Evolutionary conservation across 768 basidiomycete species (phyloP), one percentile per base, ranked within the genome.

Genomic region (Hemileccinum rubropunctum): DNA sequence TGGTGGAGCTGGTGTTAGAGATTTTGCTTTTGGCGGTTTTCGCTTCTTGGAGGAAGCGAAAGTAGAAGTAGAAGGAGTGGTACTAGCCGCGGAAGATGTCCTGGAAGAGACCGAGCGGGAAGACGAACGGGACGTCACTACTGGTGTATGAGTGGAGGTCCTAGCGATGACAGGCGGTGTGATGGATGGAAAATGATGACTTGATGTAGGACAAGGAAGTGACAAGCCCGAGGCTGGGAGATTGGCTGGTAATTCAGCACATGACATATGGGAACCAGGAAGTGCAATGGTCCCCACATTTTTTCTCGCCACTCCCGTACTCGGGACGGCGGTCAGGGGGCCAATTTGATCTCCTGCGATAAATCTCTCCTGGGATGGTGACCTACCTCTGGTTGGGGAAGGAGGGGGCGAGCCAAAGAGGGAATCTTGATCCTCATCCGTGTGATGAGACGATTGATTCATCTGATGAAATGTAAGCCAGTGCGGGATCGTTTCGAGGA

Each of bases 251-350:
- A 84, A 78, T 90, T 91, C 86, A 90, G 86, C 86, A 87, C 75
- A 76, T 71, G 74, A 70, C 67, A 68, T 77, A 76, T 86, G 88
- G 88, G 87, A 88, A 82, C 88, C 89, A 90, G 87, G 87, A 88
- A 91, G 89, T 91, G 89, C 89, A 91, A 90, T 90, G 87, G 88
- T 86, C 88, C 88, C 88, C 88, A 91, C 89, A 81, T 91, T 90
- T 68, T 58, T 60, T 52, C 48, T 52, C 52, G 48, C 30, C 48
- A 33, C 38, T 41, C 52, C 59, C 49, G 46, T 30, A 34, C 51
- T 33, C 12, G 60, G 73, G 69, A 69, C 61, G 60, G 61, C 60
- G n/a, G 42, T 34, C 18, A 20, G 35, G 44, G 40, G 47, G 43
- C 48, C 34, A 26, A 35, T 37, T 55, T 50, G 56, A 56, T 56